A percentile compares a stretch with the other conserved stretches of the same genome.
These are phyloP conservation scores for Xanthoconium stramineum DNA, from an alignment of 768 basidiomycete genomes.

Conservation along the genomic window DNA sequence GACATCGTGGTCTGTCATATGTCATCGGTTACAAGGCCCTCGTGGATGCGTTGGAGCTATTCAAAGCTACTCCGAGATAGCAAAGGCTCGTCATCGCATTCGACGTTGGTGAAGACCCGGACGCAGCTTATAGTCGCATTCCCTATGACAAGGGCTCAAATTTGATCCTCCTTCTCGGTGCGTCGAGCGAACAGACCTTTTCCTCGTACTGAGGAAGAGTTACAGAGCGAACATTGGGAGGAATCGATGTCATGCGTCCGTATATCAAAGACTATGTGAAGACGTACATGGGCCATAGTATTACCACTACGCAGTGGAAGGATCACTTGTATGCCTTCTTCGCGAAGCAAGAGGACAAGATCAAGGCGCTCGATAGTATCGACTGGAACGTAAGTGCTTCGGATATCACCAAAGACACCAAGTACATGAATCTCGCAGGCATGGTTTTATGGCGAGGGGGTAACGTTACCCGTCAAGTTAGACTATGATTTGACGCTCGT, in stretches of 20 bases:
- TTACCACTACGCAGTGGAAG: slow-evolving; percentile 58
- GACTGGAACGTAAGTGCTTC: slow-evolving; percentile 51
- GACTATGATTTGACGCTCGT: slow-evolving; percentile 53
- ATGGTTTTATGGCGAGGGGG: slow-evolving; percentile 60
- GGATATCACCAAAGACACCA: not conserved
- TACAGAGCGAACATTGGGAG: too few relatives aligned
- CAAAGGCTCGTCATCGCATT: too few relatives aligned
- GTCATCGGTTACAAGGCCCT: slow-evolving; percentile 72
- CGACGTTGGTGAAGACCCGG: slow-evolving; percentile 69
- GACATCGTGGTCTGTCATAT: slow-evolving; percentile 79
- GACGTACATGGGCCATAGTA: too few relatives aligned
- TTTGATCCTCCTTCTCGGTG: slow-evolving; percentile 80
- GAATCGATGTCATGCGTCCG: too few relatives aligned
- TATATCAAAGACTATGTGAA: too few relatives aligned
- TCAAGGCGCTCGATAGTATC: slow-evolving; percentile 45
- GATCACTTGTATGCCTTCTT: slow-evolving; percentile 56
- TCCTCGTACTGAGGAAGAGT: too few relatives aligned
- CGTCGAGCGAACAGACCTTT: slow-evolving; percentile 37
- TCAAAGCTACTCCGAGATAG: slow-evolving; percentile 55
- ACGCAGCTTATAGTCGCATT: slow-evolving; percentile 70
- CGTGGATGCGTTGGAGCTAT: slow-evolving; percentile 61
- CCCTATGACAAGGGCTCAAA: slow-evolving; percentile 93
- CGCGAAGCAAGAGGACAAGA: slow-evolving; percentile 39
- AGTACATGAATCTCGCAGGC: slow-evolving; percentile 28
- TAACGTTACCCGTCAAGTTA: slow-evolving; percentile 44